Base-by-base conservation (phyloP, 176 grass and related monocot genomes). In the Zizania latifolia region DNA sequence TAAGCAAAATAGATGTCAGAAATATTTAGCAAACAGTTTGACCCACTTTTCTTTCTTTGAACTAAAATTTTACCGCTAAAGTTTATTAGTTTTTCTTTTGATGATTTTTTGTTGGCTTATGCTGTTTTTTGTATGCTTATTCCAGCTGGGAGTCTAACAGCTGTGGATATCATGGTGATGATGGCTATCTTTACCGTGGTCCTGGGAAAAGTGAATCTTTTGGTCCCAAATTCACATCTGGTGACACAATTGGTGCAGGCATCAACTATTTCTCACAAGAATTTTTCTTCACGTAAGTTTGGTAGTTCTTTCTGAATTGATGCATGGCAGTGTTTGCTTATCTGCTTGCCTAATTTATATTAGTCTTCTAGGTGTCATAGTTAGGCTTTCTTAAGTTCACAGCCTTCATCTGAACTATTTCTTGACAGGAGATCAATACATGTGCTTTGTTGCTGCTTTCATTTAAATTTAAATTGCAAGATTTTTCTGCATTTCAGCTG, bases 251-350 rank as follows among this genome's bases (percentile, higher is more conserved):
- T 80, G 96, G 96, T 31, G 89, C 87, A 32, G 92, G 96, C 70
- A 92, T 99, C 76, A 99, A 94, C 74, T 99, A 92, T 65, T 72
- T 86, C 64, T 82, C 85, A 38, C 84, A 95, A 76, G 87, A 95
- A 72, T 45, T 84, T n/a, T 99, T 99, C 80, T 99, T 92, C 85
- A 99, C 92, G 92, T 99, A 85, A 92, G 96, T 88, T 74, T 75
- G n/a, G 12, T 13, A 51, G 59, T 60, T 77, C 2, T 68, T 44
- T 14, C 48, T 41, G 21, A 57, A 65, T 55, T 74, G 13, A 2
- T n/a, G n/a, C 48, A 48, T 74, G 32, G 2, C 23, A 62, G 30
- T 45, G 2, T 58, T 29, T 37, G n/a, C 37, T 53, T 65, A 10
- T 84, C 72, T 44, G 39, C 58, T 79, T 79, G 14, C 14, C 21